Base-by-base conservation (phyloP, 108 stramenopile genomes). In the Seminavis robusta region DNA sequence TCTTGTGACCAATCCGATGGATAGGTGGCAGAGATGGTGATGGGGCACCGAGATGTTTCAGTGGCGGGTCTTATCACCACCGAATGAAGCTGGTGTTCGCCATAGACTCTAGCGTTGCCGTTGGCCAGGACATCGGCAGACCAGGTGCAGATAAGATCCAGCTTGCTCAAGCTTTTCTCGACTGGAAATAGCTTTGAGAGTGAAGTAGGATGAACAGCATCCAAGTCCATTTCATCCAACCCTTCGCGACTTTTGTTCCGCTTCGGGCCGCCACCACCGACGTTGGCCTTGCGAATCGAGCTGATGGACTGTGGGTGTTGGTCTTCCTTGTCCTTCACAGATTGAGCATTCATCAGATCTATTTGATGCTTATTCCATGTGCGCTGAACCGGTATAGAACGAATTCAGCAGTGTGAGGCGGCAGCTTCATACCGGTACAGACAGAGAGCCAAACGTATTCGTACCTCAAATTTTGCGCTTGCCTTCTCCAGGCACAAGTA, bases 171-270 rank as follows among this genome's bases (percentile, higher is more conserved):
- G 42, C 73, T 78, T 8, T 15, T 47, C 7, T 61, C 53, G 19
- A 23, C 23, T 25, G 90, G 81, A 27, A 77, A 88, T 0, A 92
- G 53, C 31, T 58, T 72, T 33, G 69, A 59, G 17, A 86, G 49
- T 26, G 87, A 92, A 10, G 91, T 89, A n/a, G 91, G 87, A 41
- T 92, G 81, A n/a, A n/a, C n/a, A n/a, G n/a, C n/a, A n/a, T n/a
- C n/a, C n/a, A n/a, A n/a, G n/a, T n/a, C n/a, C n/a, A n/a, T 32
- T 40, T 26, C 5, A 49, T 31, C 7, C 2, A 23, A 10, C 40
- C 48, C 8, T 25, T 15, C 4, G 39, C 56, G 17, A 33, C 8
- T 13, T 25, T 42, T 10, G 15, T 17, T 9, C 23, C 37, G 25
- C 36, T 21, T 5, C 7, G 23, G 3, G 2, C 25, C 1, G 21